Conservation (phyloP, 495 filamentous ascomycete genomes). For the Lasiosphaeria ovina region DNA sequence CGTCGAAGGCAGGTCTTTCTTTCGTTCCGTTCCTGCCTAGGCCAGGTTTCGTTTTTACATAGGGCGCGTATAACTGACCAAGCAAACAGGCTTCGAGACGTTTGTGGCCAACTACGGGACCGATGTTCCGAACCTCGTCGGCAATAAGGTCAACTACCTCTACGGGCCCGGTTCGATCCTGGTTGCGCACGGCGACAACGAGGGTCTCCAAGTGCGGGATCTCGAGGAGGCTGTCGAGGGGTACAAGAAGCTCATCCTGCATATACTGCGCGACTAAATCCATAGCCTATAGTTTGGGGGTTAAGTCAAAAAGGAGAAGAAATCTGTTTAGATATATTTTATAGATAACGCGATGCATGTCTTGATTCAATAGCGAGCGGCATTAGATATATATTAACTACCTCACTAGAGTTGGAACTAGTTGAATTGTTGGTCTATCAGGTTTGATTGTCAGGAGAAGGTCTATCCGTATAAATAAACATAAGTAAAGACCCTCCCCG, state of each 20-base stretch:
- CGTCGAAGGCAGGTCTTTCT: conserved; percentile 56
- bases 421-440: no score
- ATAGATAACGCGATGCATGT: no score
- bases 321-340: no score
- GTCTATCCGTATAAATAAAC: no score
- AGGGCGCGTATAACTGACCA: neutral
- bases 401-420: no score
- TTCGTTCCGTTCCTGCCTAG: no score
- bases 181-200: conserved; percentile 84
- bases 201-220: conserved; percentile 69
- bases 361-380: no score
- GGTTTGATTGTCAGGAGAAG: no score
- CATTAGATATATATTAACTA: no score
- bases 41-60: neutral
- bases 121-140: conserved; percentile 75
- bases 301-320: neutral
- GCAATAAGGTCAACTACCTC: conserved; percentile 75
- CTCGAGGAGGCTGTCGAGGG: conserved; percentile 67
- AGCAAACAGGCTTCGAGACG: conserved; percentile 62
- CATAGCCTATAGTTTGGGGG: neutral
- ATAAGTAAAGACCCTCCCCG: no score
- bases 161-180: conserved; percentile 88
- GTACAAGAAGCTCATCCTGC: conserved; percentile 67
- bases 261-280: conserved; percentile 45
- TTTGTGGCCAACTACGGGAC: conserved; percentile 89